phyloP scores from a whole-genome alignment of 2,329 filamentous ascomycete species.

The Colletotrichum aenigma region DNA sequence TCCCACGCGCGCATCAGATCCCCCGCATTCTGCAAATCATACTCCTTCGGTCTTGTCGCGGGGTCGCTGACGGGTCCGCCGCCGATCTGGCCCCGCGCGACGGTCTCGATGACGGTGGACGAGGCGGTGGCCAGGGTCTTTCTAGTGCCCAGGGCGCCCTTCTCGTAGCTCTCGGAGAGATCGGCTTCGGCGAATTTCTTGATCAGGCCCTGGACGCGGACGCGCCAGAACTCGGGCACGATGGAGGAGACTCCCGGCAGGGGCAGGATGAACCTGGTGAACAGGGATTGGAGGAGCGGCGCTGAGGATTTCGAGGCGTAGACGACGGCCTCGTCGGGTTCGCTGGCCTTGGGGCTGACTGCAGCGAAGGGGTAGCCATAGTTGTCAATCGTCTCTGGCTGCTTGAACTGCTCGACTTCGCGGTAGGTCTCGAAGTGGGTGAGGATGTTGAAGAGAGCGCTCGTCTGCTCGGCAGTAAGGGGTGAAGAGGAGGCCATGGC shows the following conservation, averaged over 20 bases:
- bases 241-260: conserved; percentile 71
- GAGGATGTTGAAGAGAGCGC: conserved; percentile 64
- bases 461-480: conserved; percentile 45
- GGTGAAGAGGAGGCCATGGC: background rate
- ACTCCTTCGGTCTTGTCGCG: conserved; percentile 37
- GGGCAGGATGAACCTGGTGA: conserved; percentile 67
- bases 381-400: conserved; percentile 63
- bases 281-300: conserved; percentile 71
- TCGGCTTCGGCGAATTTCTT: conserved; percentile 68
- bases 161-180: conserved; percentile 82
- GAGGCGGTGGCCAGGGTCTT: conserved; percentile 77
- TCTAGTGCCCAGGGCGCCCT: conserved; percentile 73
- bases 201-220: conserved; percentile 64
- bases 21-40: conserved; percentile 62
- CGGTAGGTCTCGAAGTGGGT: conserved; percentile 64
- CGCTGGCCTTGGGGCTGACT: background rate
- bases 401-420: conserved; percentile 76
- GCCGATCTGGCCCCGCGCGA: conserved; percentile 69
- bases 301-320: conserved; percentile 49
- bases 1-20: conserved; percentile 70
- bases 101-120: conserved; percentile 71
- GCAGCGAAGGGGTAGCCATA: conserved; percentile 73
- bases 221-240: conserved; percentile 67
- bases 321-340: background rate
- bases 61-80: conserved; percentile 49